A percentile compares a stretch with the other conserved stretches of the same genome.
Conservation (phyloP, 1,139 yeast species). For the Kurtzmaniella natalensis region DNA sequence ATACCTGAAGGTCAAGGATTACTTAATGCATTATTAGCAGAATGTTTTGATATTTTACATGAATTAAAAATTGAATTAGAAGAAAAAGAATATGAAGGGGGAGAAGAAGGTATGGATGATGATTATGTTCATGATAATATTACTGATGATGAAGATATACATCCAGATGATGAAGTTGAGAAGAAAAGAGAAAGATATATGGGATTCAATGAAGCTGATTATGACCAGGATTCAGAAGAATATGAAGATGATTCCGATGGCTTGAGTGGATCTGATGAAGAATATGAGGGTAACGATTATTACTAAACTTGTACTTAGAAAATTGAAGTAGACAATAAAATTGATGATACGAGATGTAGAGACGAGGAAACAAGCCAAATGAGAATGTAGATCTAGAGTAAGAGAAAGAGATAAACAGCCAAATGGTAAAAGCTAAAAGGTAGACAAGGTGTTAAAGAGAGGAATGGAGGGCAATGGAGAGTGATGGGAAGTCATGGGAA, state of each 20-base stretch:
- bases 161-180: constrained; percentile 42
- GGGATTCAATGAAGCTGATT: constrained; percentile 46
- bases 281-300: constrained; percentile 44
- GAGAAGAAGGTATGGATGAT: constrained; percentile 11
- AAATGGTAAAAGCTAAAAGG: too few relatives aligned
- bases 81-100: constrained; percentile 49
- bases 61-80: constrained; percentile 87
- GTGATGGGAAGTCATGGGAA: too few relatives aligned
- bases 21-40: constrained; percentile 82
- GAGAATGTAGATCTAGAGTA: too few relatives aligned
- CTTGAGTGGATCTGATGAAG: constrained; percentile 24
- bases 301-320: constrained; percentile 19
- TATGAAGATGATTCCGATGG: constrained; percentile 25
- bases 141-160: constrained; percentile 25
- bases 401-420: too few relatives aligned
- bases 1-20: constrained; percentile 98
- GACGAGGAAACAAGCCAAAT: too few relatives aligned
- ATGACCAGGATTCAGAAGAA: constrained; percentile 39
- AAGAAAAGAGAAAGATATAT: constrained; percentile 40
- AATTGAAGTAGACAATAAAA: too few relatives aligned
- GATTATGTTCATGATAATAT: constrained; percentile 14
- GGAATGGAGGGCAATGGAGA: too few relatives aligned
- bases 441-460: too few relatives aligned
- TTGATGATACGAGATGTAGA: too few relatives aligned
- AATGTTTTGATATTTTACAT: constrained; percentile 88